phyloP scores from a whole-genome alignment of 2,329 filamentous ascomycete species.

The Sclerotinia sclerotiorum region DNA sequence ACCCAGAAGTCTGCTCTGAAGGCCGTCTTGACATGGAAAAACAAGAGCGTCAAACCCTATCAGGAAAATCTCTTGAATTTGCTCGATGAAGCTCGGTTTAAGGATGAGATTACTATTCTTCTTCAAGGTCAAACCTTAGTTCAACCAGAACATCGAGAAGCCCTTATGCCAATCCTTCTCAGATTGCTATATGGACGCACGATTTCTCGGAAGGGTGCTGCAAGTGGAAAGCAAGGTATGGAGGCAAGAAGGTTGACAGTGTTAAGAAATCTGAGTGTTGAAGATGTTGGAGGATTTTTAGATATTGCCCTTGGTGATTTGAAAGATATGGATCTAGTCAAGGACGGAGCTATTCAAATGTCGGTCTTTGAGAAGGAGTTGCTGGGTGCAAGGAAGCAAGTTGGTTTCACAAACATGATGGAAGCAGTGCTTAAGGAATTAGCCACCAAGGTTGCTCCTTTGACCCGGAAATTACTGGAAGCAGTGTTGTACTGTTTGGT shows the following conservation, averaged over 20 bases:
- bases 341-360: slow-evolving; percentile 37
- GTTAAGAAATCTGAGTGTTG: slow-evolving; percentile 71
- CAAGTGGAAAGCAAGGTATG: slow-evolving; percentile 76
- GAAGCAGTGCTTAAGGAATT: slow-evolving; percentile 83
- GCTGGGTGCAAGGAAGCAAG: slow-evolving; percentile 72
- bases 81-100: slow-evolving; percentile 86
- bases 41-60: slow-evolving; percentile 71
- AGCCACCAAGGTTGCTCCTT: slow-evolving; percentile 68
- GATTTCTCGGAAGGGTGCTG: slow-evolving; percentile 75
- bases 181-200: slow-evolving; percentile 86
- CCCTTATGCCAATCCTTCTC: slow-evolving; percentile 82
- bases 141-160: slow-evolving; percentile 67
- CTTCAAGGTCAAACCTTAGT: slow-evolving; percentile 75
- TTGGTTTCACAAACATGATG: slow-evolving; percentile 90
- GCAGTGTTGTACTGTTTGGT: slow-evolving; percentile 80
- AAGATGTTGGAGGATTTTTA: slow-evolving; percentile 78
- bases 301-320: slow-evolving; percentile 76
- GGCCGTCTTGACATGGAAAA: slow-evolving; percentile 86
- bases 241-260: slow-evolving; percentile 79
- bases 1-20: slow-evolving; percentile 84
- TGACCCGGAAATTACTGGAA: slow-evolving; percentile 68
- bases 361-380: slow-evolving; percentile 58
- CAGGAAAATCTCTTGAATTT: slow-evolving; percentile 83
- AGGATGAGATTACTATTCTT: slow-evolving; percentile 89
- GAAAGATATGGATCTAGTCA: slow-evolving; percentile 58